These are phyloP conservation scores for Puccinia triticina DNA, from an alignment of 1,284 basidiomycete genomes.

Conservation along the genomic window DNA sequence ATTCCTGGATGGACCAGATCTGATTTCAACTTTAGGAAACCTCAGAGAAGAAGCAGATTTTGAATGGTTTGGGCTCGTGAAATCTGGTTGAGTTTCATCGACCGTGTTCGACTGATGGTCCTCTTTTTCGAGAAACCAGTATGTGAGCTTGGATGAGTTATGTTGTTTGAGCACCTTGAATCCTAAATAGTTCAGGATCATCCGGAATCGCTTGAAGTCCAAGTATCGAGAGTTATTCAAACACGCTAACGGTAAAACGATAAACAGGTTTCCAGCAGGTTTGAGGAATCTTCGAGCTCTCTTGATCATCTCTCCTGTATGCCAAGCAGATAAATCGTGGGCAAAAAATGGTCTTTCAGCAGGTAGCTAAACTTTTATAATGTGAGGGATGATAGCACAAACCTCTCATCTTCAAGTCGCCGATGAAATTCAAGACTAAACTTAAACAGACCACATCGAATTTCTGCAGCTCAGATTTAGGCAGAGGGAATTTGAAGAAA, in stretches of 20 bases:
- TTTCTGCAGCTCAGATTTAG: constrained; percentile 50
- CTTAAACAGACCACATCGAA: constrained; percentile 61
- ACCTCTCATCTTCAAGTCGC: constrained; percentile 59
- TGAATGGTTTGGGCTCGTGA: neutral
- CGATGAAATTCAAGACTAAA: constrained; percentile 62
- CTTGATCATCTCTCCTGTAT: constrained; percentile 54
- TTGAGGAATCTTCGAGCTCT: constrained; percentile 56
- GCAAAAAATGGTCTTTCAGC: neutral
- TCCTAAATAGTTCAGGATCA: constrained; percentile 59
- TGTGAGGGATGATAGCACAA: constrained; percentile 2
- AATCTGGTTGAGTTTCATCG: neutral
- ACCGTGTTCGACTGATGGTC: constrained; percentile 32
- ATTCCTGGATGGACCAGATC: constrained; percentile 59
- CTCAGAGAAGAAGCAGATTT: constrained; percentile 31
- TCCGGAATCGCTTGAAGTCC: constrained; percentile 58
- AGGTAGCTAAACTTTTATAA: neutral
- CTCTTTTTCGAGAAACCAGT: constrained; percentile 58
- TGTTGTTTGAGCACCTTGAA: constrained; percentile 58
- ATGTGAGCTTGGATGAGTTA: constrained; percentile 60
- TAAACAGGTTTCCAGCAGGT: constrained; percentile 59
- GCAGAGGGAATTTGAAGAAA: constrained; percentile 60
- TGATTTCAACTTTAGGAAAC: constrained; percentile 59
- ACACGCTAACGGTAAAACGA: constrained; percentile 62
- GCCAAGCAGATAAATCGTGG: neutral
- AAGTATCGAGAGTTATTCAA: constrained; percentile 60